These are phyloP conservation scores for Chaetomium sp. DNA, from an alignment of 2,329 filamentous ascomycete species.

Conservation along the genomic window DNA sequence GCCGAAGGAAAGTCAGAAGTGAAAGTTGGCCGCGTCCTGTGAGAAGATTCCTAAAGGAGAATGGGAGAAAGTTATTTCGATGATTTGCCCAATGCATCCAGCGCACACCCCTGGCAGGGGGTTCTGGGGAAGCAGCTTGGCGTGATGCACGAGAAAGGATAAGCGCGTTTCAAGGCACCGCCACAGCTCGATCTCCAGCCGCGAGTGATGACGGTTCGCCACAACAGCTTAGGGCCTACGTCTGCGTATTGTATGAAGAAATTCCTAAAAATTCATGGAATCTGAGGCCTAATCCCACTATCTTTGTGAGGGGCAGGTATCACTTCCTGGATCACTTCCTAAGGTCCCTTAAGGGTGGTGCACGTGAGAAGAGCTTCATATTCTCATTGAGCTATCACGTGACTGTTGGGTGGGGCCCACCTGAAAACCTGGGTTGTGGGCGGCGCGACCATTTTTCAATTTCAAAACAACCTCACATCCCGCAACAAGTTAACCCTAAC, in stretches of 20 bases:
- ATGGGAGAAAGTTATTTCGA: neutral
- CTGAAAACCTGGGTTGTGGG: neutral
- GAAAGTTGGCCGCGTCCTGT: neutral
- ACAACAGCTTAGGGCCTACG: no score
- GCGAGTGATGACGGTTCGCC: neutral
- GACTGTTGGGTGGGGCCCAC: neutral
- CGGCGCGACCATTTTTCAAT: slow-evolving; percentile 5
- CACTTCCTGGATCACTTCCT: no score
- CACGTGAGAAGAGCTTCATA: no score
- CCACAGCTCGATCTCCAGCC: slow-evolving; percentile 5
- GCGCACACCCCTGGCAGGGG: slow-evolving; percentile 6
- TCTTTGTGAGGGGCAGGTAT: no score
- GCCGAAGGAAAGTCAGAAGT: slow-evolving; percentile 9
- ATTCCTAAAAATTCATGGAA: no score
- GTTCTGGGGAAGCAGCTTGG: slow-evolving; percentile 13
- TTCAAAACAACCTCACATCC: slow-evolving; percentile 18
- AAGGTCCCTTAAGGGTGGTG: no score
- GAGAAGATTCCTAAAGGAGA: neutral
- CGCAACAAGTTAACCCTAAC: slow-evolving; percentile 21
- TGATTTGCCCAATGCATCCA: neutral
- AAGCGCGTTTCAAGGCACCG: slow-evolving; percentile 10
- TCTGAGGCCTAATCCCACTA: no score
- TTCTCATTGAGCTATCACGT: no score
- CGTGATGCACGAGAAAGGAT: slow-evolving; percentile 18
- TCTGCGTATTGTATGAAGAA: no score